Evolutionary conservation across 2,329 filamentous ascomycete genomes (phyloP), one percentile per base, ranked within the genome.

Genomic region (Bipolaris sorokiniana): DNA sequence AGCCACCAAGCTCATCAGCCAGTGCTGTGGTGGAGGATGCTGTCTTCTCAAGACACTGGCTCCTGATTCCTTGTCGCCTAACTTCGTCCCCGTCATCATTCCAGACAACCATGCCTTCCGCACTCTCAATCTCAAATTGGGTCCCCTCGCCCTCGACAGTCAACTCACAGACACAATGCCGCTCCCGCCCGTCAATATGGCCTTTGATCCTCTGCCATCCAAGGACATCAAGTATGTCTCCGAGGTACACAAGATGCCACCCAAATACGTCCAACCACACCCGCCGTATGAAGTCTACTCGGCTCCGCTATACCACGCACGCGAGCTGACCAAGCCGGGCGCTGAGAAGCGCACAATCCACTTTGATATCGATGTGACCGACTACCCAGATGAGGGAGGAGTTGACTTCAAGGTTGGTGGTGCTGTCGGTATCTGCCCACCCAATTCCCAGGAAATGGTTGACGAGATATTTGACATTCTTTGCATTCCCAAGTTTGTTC

Each of bases 331-430:
- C 11, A 90, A 87, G 73, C 82, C 86, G 22, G 94, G 94, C 20
- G 95, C 95, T 5, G 92, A 97, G 82, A 99, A 99, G 85, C 86
- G 94, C 59, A 99, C 95, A 0, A 97, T 94, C 76, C 95, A 99
- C 78, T 98, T 98, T 70, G 95, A 98, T 70, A 86, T 99, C 42
- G 95, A 99, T 70, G 90, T 99, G 48, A 97, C 94, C 47, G 90
- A 97, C 74, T 99, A 99, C 69, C 92, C 95, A 0, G 85, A 87
- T 18, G 92, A 96, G 78, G 84, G 84, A 54, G 90, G 90, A 51
- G 87, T 93, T 5, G 95, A 98, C 73, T 99, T 98, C 83, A 93
- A 94, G 73, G 95, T 99, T 16, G 95, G 95, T 56, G 95, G 95
- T 52, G 95, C 95, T 51, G 94, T 99, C 76, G 95, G 95, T 37